These are phyloP conservation scores for Gaertneriomyces sp. DNA, from an alignment of 192 early-diverging fungal genomes.

Conservation along the genomic window DNA sequence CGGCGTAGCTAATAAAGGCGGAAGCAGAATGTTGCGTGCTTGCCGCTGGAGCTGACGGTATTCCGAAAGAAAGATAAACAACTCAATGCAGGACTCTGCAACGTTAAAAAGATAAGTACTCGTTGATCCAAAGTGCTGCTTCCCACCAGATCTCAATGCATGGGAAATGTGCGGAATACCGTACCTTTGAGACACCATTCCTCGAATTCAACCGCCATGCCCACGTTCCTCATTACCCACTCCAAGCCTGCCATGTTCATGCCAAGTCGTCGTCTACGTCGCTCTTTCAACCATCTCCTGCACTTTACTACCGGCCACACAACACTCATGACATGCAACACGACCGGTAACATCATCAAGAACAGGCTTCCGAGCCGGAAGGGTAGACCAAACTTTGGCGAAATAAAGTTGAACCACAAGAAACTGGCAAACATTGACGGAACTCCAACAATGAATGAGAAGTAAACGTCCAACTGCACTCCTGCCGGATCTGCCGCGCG, in stretches of 20 bases:
- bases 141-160: too few species aligned
- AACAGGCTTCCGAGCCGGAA: neutral
- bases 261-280: neutral
- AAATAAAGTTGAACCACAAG: neutral
- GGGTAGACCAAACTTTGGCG: neutral
- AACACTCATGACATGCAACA: neutral
- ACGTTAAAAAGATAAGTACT: neutral
- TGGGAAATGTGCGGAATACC: too few species aligned
- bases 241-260: neutral
- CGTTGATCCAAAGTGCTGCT: too few species aligned
- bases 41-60: constrained; percentile 6
- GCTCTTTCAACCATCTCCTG: neutral
- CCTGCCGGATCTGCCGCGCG: neutral
- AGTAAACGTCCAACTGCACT: constrained; percentile 2
- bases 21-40: neutral
- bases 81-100: constrained; percentile 7
- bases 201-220: too few species aligned
- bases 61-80: constrained; percentile 5
- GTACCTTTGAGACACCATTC: too few species aligned
- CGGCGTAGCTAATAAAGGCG: too few species aligned
- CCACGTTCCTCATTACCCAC: too few species aligned
- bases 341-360: neutral
- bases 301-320: neutral
- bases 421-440: neutral
- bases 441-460: neutral